phyloP scores from a whole-genome alignment of 768 basidiomycete genomes.

The Auricularia auricula-judae region DNA sequence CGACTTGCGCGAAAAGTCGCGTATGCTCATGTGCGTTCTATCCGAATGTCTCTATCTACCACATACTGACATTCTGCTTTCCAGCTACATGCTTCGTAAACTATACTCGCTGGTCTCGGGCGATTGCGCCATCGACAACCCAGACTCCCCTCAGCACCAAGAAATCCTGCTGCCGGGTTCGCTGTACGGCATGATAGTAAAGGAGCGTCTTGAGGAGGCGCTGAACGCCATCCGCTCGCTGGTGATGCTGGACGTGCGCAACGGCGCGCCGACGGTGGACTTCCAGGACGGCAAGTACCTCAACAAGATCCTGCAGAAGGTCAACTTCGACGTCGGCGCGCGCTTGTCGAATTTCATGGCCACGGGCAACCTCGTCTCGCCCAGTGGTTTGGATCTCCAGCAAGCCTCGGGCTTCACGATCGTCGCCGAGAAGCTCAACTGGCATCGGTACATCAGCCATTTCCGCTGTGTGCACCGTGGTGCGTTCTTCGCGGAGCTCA shows the following conservation, averaged over 20 bases:
- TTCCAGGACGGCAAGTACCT: constrained; percentile 90
- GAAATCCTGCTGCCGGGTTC: constrained; percentile 91
- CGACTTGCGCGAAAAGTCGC: constrained; percentile 84
- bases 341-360: constrained; percentile 91
- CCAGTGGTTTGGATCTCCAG: constrained; percentile 90
- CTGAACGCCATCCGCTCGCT: constrained; percentile 60
- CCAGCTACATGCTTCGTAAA: constrained; percentile 85
- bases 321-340: constrained; percentile 87
- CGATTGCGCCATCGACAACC: constrained; percentile 87
- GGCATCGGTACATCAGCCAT: constrained; percentile 96
- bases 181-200: constrained; percentile 95
- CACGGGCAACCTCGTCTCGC: constrained; percentile 91
- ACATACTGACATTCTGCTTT: constrained; percentile 26
- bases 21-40: constrained; percentile 73
- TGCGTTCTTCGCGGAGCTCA: constrained; percentile 97
- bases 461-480: constrained; percentile 98
- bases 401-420: constrained; percentile 97
- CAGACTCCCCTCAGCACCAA: constrained; percentile 97
- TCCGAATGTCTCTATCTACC: background rate
- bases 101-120: constrained; percentile 85
- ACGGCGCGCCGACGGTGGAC: constrained; percentile 64
- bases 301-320: constrained; percentile 55
- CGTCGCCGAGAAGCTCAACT: constrained; percentile 97
- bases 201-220: constrained; percentile 89
- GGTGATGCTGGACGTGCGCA: constrained; percentile 64